Percentiles rank a stretch among this genome's conserved stretches.
Conservation (phyloP, 129 eudicot genomes). For the Solidago caesia region DNA sequence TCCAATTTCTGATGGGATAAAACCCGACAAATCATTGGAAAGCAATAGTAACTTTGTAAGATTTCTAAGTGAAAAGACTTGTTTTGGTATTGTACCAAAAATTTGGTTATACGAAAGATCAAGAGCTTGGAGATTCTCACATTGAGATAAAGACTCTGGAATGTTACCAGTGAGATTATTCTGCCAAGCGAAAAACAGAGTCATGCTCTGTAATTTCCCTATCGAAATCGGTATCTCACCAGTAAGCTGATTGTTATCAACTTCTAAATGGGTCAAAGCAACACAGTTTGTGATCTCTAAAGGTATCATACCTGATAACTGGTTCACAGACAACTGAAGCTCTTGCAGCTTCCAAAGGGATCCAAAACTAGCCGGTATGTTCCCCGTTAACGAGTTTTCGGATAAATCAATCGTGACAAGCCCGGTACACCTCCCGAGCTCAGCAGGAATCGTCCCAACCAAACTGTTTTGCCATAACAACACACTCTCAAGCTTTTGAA, state of each 20-base stretch:
- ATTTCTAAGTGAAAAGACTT: constrained; percentile 61
- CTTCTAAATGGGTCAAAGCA: constrained; percentile 69
- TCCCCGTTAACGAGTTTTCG: constrained; percentile 65
- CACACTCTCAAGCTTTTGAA: constrained; percentile 65
- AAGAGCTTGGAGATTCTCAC: constrained; percentile 76
- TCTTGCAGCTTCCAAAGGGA: constrained; percentile 48
- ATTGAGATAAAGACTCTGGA: constrained; percentile 68
- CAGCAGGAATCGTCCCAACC: constrained; percentile 70
- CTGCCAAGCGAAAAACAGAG: constrained; percentile 87
- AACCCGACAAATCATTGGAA: constrained; percentile 81
- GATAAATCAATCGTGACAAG: constrained; percentile 69
- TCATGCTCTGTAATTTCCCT: constrained; percentile 70
- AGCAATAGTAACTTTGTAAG: constrained; percentile 72
- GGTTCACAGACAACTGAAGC: constrained; percentile 79
- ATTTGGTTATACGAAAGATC: constrained; percentile 84
- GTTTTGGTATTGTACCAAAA: constrained; percentile 62
- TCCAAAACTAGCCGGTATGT: constrained; percentile 74
- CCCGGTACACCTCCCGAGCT: constrained; percentile 69
- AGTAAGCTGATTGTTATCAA: constrained; percentile 73
- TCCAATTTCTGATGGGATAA: constrained; percentile 79
- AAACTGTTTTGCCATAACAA: constrained; percentile 86
- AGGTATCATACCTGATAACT: constrained; percentile 78
- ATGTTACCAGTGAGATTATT: constrained; percentile 78
- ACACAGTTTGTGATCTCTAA: constrained; percentile 57
- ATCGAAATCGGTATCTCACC: constrained; percentile 74